phyloP scores from a whole-genome alignment of 345 rosid species.

The Atalantia buxifolia region DNA sequence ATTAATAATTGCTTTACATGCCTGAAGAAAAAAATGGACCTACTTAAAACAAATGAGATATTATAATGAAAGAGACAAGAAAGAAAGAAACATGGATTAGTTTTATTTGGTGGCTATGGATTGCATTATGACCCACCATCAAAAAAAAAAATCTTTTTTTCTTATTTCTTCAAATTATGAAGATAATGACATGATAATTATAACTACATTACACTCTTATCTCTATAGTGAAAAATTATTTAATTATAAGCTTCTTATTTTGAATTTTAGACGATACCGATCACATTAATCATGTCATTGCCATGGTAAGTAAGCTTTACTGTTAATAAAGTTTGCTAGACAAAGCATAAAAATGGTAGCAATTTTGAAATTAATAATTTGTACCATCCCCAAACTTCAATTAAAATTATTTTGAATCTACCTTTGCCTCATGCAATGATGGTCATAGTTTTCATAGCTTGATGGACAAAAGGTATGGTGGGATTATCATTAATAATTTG shows the following conservation, averaged over 20 bases:
- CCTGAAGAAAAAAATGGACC: too few species aligned
- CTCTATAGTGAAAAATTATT: not conserved
- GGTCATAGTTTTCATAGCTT: not conserved
- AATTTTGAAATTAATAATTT: not conserved
- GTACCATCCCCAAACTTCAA: not conserved
- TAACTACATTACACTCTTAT: not conserved
- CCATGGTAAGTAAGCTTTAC: not conserved
- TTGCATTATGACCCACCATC: not conserved
- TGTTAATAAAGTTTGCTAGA: not conserved
- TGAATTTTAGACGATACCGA: not conserved
- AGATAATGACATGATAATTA: slow-evolving; percentile 5
- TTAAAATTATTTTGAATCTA: not conserved
- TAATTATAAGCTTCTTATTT: not conserved
- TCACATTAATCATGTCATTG: not conserved
- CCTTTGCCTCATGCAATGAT: not conserved
- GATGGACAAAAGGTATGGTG: not conserved
- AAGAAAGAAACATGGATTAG: too few species aligned
- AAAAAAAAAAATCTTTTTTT: not conserved
- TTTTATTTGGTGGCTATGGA: not conserved
- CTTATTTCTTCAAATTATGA: not conserved
- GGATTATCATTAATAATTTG: not conserved
- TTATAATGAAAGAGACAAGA: too few species aligned
- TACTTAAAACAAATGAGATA: too few species aligned
- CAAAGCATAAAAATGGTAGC: not conserved
- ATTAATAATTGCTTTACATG: too few species aligned